Percentiles rank a stretch among this genome's conserved stretches.
phyloP scores from a whole-genome alignment of 192 early-diverging fungal species.

The Lobosporangium transversale region DNA sequence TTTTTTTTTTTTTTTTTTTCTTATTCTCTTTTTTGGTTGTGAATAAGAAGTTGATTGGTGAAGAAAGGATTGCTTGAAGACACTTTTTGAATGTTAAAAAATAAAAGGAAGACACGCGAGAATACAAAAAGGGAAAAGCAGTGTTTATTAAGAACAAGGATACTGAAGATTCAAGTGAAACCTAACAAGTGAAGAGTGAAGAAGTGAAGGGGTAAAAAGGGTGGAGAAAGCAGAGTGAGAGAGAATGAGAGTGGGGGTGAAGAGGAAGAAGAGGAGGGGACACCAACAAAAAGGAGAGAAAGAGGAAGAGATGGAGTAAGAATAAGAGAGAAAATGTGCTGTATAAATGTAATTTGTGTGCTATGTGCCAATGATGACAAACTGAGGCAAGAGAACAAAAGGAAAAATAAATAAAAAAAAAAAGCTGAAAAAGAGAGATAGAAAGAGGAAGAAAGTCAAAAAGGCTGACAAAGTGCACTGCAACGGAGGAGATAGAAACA shows the following conservation, averaged over 20 bases:
- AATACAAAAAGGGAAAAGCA: not conserved
- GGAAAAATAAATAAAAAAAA: not conserved
- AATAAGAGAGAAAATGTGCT: not conserved
- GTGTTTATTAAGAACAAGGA: not conserved
- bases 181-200: not conserved
- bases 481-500: not conserved
- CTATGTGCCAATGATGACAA: not conserved
- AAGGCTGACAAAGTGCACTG: not conserved
- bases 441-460: not conserved
- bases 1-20: constrained; percentile 1
- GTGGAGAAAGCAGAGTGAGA: not conserved
- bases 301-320: not conserved
- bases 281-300: not conserved
- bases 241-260: not conserved
- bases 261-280: not conserved
- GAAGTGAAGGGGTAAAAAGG: constrained; percentile 2
- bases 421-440: not conserved
- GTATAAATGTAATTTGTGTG: not conserved
- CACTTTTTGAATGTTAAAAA: too few species aligned
- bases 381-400: not conserved
- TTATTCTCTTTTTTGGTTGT: too few species aligned
- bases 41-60: too few species aligned
- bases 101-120: too few species aligned
- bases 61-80: too few species aligned
- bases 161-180: constrained; percentile 1